Evolutionary conservation across 2,329 filamentous ascomycete species (phyloP).

Genomic region (Fusarium piperis): DNA sequence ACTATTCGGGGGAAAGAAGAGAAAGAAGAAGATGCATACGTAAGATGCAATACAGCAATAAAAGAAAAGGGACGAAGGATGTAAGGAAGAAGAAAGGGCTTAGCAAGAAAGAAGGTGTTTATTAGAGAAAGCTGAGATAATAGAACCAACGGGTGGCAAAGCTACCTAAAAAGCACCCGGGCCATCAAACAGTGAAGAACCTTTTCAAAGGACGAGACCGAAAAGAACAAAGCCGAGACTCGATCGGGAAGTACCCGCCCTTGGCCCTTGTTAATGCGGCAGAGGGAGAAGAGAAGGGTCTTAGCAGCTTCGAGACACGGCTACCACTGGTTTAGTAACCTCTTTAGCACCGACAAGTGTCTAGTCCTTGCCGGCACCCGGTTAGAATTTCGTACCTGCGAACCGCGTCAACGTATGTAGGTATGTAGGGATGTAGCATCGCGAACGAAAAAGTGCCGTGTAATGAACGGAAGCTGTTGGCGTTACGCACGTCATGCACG

Average conservation of each 20-base stretch:
- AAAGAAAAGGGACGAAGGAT: background rate
- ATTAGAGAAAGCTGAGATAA: slow-evolving; percentile 24
- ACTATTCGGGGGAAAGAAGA: background rate
- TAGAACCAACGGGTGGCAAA: slow-evolving; percentile 20
- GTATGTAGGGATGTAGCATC: background rate
- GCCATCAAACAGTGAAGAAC: background rate
- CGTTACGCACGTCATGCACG: slow-evolving; percentile 2
- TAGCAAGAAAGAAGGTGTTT: background rate
- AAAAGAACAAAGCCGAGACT: slow-evolving; percentile 9
- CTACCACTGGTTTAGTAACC: background rate
- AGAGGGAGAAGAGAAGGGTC: background rate
- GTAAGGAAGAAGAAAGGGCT: background rate
- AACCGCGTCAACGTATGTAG: background rate
- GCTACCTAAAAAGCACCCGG: background rate
- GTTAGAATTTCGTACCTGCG: background rate
- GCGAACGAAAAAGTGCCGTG: background rate
- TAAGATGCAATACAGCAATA: background rate
- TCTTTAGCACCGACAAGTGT: background rate
- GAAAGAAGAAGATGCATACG: background rate
- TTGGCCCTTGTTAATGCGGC: background rate
- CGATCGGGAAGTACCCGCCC: slow-evolving; percentile 6
- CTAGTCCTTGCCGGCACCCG: background rate
- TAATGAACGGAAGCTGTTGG: background rate
- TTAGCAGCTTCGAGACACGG: slow-evolving; percentile 3
- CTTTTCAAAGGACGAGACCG: background rate